Base-by-base conservation (phyloP, 2,329 filamentous ascomycete genomes). In the Septoria petroselini region DNA sequence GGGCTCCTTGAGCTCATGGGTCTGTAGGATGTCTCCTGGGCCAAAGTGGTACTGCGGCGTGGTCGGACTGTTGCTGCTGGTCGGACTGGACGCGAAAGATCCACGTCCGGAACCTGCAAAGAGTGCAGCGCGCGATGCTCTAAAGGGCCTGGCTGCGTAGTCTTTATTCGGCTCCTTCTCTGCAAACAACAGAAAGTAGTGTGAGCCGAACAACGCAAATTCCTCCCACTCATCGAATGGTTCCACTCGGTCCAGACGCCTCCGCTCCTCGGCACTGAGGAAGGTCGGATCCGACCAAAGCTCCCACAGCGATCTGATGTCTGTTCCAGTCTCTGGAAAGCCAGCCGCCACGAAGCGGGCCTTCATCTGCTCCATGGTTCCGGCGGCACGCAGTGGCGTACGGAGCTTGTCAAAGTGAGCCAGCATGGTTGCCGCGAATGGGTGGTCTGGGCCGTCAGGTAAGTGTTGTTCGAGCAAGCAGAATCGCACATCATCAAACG, bases 211-310 rank as follows among this genome's bases (percentile, higher is more conserved):
- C 1, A 95, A 73, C 2, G 86, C 83, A 64, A 96, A 90, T 62
- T 96, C 91, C 68, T 97, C 91, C 89, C 89, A 95, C 69, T 96
- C 91, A 67, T 97, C 91, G 64, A 97, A 96, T 1, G 85, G 82
- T 63, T 96, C 91, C 12, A 90, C 69, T 1, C 71, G 64, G 59
- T 95, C 85, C 11, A 96, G 70, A 8, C 71, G 71, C 29, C 66
- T 71, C 55, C 88, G 79, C 54, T 88, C 77, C 1, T 75, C 69
- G 1, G 76, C 63, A 4, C 74, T 75, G 15, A 95, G 70, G 65
- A 91, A 91, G 2, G 71, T 64, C 11, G 81, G 73, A 57, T 86
- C 81, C 8, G 78, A 81, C 91, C 91, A 96, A 1, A 90, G 74
- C 48, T 89, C 80, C 88, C 91, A 95, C 8, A 96, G 73, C 60